phyloP scores from a whole-genome alignment of 2,329 filamentous ascomycete species.

The Emergomyces orientalis region DNA sequence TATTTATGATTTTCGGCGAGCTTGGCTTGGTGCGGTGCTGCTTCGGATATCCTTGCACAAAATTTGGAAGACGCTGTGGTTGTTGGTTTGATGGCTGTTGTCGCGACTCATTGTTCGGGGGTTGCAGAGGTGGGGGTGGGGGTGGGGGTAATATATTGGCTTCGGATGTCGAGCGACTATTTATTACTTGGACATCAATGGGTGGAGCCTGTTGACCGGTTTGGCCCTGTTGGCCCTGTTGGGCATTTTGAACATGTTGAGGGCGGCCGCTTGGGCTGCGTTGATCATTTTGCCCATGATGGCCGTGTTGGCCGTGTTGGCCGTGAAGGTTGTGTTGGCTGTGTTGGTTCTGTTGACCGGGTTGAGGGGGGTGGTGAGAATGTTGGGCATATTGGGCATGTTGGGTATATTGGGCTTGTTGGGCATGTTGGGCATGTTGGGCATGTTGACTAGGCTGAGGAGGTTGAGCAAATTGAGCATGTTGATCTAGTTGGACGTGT shows the following conservation, averaged over 20 bases:
- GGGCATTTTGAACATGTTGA: background rate
- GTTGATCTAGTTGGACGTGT: background rate
- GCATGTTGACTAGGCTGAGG: background rate
- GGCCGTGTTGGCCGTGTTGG: too few species aligned
- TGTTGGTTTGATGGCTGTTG: conserved; percentile 1
- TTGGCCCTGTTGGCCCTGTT: background rate
- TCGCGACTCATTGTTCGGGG: background rate
- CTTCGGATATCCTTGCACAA: conserved; percentile 1
- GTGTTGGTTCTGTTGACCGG: too few species aligned
- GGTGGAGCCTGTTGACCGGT: background rate
- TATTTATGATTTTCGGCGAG: conserved; percentile 13
- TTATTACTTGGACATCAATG: background rate
- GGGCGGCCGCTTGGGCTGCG: too few species aligned
- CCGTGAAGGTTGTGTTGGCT: too few species aligned
- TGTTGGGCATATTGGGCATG: too few species aligned
- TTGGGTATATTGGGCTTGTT: too few species aligned
- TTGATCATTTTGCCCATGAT: too few species aligned
- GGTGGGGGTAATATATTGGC: background rate
- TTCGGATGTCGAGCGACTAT: background rate
- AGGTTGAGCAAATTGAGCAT: background rate
- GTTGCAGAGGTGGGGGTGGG: background rate
- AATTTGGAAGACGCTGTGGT: background rate
- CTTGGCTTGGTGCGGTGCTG: background rate
- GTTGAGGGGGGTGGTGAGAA: too few species aligned
- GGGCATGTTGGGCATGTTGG: too few species aligned